Conservation (phyloP, 2,329 filamentous ascomycete species). For the Fusarium foetens region DNA sequence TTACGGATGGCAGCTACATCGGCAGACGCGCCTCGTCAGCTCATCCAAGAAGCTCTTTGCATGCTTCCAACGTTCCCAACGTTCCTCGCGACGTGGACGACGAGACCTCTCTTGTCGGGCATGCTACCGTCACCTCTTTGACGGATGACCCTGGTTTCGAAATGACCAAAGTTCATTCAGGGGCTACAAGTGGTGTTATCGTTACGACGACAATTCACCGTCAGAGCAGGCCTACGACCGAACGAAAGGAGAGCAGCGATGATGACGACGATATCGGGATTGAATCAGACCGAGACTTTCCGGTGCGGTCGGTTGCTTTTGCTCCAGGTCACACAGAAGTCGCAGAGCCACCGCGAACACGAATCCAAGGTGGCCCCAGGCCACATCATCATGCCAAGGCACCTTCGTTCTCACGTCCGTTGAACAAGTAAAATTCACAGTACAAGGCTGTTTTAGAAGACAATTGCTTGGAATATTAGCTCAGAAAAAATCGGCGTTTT, state of each 20-base stretch:
- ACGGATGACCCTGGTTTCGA: slow-evolving; percentile 35
- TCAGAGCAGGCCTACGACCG: slow-evolving; percentile 45
- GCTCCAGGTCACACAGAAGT: slow-evolving; percentile 19
- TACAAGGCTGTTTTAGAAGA: neutral
- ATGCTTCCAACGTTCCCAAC: slow-evolving; percentile 15
- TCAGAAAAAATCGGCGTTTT: neutral
- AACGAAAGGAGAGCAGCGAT: neutral
- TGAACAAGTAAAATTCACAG: neutral
- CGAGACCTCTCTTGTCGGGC: slow-evolving; percentile 43
- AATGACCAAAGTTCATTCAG: slow-evolving; percentile 30
- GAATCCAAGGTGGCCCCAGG: slow-evolving; percentile 40
- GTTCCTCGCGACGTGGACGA: slow-evolving; percentile 37
- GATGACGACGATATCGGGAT: slow-evolving; percentile 28
- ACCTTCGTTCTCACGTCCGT: slow-evolving; percentile 14
- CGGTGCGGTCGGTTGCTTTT: slow-evolving; percentile 22
- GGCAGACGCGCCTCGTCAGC: slow-evolving; percentile 14
- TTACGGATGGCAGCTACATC: slow-evolving; percentile 19
- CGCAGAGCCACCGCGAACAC: slow-evolving; percentile 37
- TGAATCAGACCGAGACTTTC: slow-evolving; percentile 16
- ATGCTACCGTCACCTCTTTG: slow-evolving; percentile 32
- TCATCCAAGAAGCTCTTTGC: slow-evolving; percentile 10
- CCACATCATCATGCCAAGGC: slow-evolving; percentile 12
- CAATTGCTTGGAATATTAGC: neutral
- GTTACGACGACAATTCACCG: slow-evolving; percentile 53
- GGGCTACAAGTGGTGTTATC: slow-evolving; percentile 43